These are phyloP conservation scores for Pseudogymnoascus verrucosus DNA, from an alignment of 2,329 filamentous ascomycete genomes.

Conservation along the genomic window DNA sequence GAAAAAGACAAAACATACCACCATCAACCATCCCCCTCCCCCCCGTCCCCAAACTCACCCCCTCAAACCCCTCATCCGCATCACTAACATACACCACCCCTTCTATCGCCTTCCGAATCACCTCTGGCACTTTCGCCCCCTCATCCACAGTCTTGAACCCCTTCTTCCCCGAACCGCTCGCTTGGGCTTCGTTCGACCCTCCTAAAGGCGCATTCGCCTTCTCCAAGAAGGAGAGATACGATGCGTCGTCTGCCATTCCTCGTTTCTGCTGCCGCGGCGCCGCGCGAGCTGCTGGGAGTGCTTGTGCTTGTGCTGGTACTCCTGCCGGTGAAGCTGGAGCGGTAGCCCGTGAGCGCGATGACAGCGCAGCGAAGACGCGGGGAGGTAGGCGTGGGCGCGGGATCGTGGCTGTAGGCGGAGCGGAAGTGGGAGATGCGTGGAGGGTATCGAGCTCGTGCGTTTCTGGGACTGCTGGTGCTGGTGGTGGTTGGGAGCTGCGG, in stretches of 20 bases:
- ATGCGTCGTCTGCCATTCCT: constrained; percentile 66
- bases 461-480: constrained; percentile 6
- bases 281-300: constrained; percentile 14
- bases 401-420: not conserved
- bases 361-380: not conserved
- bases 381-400: not conserved
- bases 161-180: constrained; percentile 19
- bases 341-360: not conserved
- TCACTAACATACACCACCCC: constrained; percentile 69
- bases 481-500: not conserved
- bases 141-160: constrained; percentile 46
- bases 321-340: not conserved
- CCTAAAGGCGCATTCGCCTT: constrained; percentile 77
- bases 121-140: constrained; percentile 51
- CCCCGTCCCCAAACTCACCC: constrained; percentile 59
- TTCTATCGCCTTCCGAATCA: constrained; percentile 43
- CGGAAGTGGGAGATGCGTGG: not conserved
- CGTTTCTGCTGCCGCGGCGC: not conserved
- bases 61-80: constrained; percentile 77
- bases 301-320: not conserved
- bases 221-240: constrained; percentile 77
- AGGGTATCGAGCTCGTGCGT: not conserved
- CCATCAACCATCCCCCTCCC: constrained; percentile 51
- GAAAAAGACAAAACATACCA: constrained; percentile 37
- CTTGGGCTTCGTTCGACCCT: constrained; percentile 26